Conservation (phyloP, 2,329 filamentous ascomycete species). For the Aspergillus alliaceus region DNA sequence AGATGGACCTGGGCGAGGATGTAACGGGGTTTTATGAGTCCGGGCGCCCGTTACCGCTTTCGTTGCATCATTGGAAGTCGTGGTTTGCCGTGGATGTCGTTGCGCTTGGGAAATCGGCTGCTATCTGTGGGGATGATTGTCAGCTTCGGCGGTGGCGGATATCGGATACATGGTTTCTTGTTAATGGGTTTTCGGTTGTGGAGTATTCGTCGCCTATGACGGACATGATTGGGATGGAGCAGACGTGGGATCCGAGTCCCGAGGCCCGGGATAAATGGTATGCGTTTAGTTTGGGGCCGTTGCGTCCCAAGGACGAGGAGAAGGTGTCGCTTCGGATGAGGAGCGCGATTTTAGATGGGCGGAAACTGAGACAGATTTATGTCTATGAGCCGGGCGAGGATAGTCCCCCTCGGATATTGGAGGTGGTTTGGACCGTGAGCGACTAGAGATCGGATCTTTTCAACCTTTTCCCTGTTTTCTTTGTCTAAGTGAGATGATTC, state of each 20-base stretch:
- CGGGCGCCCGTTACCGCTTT: conserved; percentile 46
- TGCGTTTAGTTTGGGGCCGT: conserved; percentile 48
- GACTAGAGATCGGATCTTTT: not conserved
- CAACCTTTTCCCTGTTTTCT: too few relatives aligned
- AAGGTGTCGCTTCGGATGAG: not conserved
- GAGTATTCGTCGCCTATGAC: conserved; percentile 46
- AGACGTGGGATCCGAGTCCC: conserved; percentile 49
- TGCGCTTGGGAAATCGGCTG: conserved; percentile 10
- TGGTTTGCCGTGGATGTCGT: conserved; percentile 12
- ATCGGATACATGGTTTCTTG: conserved; percentile 31
- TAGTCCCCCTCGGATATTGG: not conserved
- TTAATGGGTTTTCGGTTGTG: conserved; percentile 57
- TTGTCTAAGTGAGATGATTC: too few relatives aligned
- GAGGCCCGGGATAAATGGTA: conserved; percentile 38
- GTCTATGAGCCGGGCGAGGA: not conserved
- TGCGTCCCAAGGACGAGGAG: not conserved
- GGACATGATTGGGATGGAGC: conserved; percentile 46
- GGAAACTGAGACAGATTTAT: not conserved
- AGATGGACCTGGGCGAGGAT: conserved; percentile 55
- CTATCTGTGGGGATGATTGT: conserved; percentile 16
- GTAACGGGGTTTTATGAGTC: conserved; percentile 59
- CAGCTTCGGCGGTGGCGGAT: conserved; percentile 14
- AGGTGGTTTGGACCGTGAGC: not conserved
- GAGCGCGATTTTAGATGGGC: not conserved
- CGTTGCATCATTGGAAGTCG: conserved; percentile 8